phyloP scores from a whole-genome alignment of 208 protist genomes.

The Wallacemonas sp. region DNA sequence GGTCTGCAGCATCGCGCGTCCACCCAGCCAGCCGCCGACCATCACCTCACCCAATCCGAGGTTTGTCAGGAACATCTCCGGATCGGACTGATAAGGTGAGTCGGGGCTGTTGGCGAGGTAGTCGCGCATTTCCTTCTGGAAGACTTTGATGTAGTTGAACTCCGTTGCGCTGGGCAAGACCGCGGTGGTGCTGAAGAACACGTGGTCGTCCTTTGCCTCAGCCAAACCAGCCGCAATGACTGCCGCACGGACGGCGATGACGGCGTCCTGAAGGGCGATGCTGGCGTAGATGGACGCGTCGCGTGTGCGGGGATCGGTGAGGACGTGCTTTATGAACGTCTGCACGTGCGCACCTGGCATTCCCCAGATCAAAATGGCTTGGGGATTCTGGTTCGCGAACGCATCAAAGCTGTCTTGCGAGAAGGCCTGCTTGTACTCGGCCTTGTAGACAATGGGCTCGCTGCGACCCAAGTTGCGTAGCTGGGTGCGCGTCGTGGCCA shows the following conservation, averaged over 20 bases:
- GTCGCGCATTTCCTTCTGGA: conserved; percentile 29
- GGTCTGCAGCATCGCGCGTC: conserved; percentile 18
- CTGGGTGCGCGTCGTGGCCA: conserved; percentile 1
- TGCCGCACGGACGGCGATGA: conserved; percentile 14
- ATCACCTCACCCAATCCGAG: conserved; percentile 20
- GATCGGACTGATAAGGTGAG: conserved; percentile 1
- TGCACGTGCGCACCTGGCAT: conserved; percentile 13
- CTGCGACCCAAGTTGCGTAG: conserved; percentile 1
- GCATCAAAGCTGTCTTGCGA: conserved; percentile 24
- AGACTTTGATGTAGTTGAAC: conserved; percentile 26
- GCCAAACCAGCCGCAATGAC: conserved; percentile 1
- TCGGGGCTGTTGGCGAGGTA: conserved; percentile 33
- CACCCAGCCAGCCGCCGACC: conserved; percentile 42
- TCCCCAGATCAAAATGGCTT: conserved; percentile 49
- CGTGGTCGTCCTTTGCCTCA: conserved; percentile 18
- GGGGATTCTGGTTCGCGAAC: conserved; percentile 36
- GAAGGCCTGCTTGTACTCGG: conserved; percentile 2
- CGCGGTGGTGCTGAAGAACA: conserved; percentile 35
- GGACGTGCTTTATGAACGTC: conserved; percentile 22
- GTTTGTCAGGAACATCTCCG: conserved; percentile 6
- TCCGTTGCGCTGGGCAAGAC: conserved; percentile 20
- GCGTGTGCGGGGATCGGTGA: conserved; percentile 28
- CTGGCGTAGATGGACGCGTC: conserved; percentile 26
- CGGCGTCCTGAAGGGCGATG: conserved; percentile 15
- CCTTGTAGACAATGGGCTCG: conserved; percentile 20